Evolutionary conservation across 2,329 filamentous ascomycete genomes (phyloP).

Genomic region (Stagonosporopsis vannaccii): DNA sequence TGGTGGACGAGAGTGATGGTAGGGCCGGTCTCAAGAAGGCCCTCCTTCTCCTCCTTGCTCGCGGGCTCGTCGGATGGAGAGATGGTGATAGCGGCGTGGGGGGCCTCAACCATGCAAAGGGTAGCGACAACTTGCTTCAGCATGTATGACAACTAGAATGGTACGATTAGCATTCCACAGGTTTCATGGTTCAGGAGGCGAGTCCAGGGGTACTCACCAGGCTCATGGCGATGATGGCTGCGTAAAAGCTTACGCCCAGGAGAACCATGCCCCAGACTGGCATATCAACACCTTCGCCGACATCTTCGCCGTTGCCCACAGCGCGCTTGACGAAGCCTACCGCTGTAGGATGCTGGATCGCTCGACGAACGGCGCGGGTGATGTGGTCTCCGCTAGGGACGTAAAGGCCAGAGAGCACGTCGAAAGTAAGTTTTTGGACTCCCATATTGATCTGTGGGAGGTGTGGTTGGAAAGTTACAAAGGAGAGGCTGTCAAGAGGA

Average conservation of each 20-base stretch:
- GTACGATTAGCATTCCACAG: conserved; percentile 11
- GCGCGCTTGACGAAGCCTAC: conserved; percentile 40
- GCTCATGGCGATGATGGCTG: conserved; percentile 52
- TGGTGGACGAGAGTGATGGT: conserved; percentile 56
- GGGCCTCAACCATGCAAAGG: conserved; percentile 70
- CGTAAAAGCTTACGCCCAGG: conserved; percentile 46
- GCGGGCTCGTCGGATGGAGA: conserved; percentile 56
- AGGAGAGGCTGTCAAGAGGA: conserved; percentile 3
- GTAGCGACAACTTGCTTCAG: conserved; percentile 67
- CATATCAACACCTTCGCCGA: conserved; percentile 31
- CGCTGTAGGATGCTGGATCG: conserved; percentile 36
- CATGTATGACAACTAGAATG: conserved; percentile 58
- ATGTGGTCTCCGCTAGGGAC: conserved; percentile 27
- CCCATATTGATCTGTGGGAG: conserved; percentile 11
- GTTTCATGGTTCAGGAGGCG: conserved; percentile 12
- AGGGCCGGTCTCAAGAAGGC: conserved; percentile 50
- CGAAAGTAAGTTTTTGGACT: conserved; percentile 8
- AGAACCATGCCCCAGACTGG: conserved; percentile 40
- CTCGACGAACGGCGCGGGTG: conserved; percentile 42
- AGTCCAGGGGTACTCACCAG: conserved; percentile 43
- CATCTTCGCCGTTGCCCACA: conserved; percentile 16
- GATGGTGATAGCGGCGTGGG: conserved; percentile 59
- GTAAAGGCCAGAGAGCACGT: conserved; percentile 14
- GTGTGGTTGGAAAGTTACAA: conserved; percentile 10
- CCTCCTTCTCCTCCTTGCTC: conserved; percentile 52